Conservation (phyloP, 2,329 filamentous ascomycete species). For the Alternaria infectoria region DNA sequence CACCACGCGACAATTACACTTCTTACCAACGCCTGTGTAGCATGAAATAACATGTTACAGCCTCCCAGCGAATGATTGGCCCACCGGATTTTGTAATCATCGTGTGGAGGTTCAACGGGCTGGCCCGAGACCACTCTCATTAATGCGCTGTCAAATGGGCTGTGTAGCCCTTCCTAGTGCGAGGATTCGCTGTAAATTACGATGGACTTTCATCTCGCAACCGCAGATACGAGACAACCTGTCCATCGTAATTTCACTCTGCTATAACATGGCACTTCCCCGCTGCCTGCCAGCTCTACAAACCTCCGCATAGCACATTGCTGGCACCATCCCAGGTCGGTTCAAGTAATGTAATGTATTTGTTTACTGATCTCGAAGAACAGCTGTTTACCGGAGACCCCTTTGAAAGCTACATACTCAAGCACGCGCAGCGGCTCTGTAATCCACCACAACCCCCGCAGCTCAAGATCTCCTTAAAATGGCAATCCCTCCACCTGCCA, state of each 20-base stretch:
- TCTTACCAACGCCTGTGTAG: background rate
- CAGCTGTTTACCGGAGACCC: conserved; percentile 27
- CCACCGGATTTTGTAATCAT: background rate
- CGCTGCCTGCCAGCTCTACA: background rate
- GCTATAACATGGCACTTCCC: conserved; percentile 7
- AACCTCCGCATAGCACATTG: background rate
- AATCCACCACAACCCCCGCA: conserved; percentile 25
- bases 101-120: background rate
- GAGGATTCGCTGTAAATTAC: conserved; percentile 8
- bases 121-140: conserved; percentile 11
- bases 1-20: background rate
- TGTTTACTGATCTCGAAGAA: conserved; percentile 30
- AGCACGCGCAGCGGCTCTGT: conserved; percentile 44
- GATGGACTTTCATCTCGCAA: conserved; percentile 10
- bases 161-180: background rate
- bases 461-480: conserved; percentile 26
- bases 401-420: conserved; percentile 30
- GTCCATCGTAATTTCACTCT: conserved; percentile 13
- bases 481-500: conserved; percentile 18
- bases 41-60: background rate
- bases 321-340: background rate
- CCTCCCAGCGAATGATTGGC: background rate
- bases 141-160: conserved; percentile 13
- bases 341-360: conserved; percentile 32
- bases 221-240: background rate